Evolutionary conservation across 805 yeast genomes (phyloP), one percentile per base, ranked within the genome.

Genomic region (Nakazawaea laoshanensis): DNA sequence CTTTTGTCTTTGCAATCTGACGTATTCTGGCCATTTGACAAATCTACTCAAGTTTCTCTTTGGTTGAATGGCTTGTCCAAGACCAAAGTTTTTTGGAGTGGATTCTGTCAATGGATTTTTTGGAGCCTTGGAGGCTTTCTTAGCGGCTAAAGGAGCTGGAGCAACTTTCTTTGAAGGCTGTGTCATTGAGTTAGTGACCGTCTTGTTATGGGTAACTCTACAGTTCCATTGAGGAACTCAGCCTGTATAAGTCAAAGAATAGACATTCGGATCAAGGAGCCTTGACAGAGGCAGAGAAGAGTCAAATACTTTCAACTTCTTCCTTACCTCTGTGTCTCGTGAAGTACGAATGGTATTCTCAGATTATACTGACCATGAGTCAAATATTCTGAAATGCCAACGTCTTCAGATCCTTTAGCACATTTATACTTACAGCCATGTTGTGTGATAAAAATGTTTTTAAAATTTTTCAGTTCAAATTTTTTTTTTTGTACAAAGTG

Each of bases 1-100:
- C 82, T 81, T 92, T 73, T 92, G 97, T 78, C 98, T 88, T 76
- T 89, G 98, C 53, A 92, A 74, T 73, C 95, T 85, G 52, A 89
- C 94, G 65, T 89, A 87, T 70, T 82, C 92, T 62, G 98, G 98
- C 98, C 98, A 92, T 70, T 83, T 92, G 61, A 89, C 97, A 65
- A 84, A 88, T 70, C 97, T 87, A 43, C 94, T 72, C 61, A 92
- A 77, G 80, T 92, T 85, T 71, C 89, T 80, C 76, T 81, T 86
- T 65, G 87, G 95, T 70, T 89, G 97, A 54, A 89, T 57, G 48
- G 80, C 70, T 74, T 92, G 97, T 57, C 98, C 98, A 56, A 92
- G 81, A 69, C 97, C 97, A 59, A 79, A 89, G 72, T 77, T 80
- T 72, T 79, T 81, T 65, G 96, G 94, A 49, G 86, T 73, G 45